Conservation (phyloP, 1,139 yeast species). For the Candida tunisiensis region DNA sequence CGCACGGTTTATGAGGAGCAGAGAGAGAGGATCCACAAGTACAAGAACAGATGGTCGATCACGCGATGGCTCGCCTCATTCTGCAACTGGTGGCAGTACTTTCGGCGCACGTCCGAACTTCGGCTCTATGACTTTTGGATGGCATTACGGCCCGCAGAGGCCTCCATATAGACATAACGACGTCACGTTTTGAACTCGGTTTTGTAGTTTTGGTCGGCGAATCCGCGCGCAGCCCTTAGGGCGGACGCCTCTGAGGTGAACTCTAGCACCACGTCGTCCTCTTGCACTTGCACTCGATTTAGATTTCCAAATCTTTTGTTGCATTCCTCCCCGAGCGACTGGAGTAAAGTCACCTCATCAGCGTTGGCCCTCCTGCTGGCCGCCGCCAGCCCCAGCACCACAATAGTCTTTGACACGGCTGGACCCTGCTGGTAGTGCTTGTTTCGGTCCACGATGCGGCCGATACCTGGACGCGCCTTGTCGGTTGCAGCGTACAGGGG, state of each 20-base stretch:
- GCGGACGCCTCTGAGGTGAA: no score
- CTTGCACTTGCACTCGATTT: not conserved
- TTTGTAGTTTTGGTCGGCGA: not conserved
- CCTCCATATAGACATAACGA: constrained; percentile 1
- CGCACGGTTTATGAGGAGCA: constrained; percentile 57
- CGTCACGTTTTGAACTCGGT: constrained; percentile 1
- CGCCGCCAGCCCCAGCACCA: no score
- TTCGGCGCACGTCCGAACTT: constrained; percentile 1
- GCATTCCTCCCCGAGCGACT: no score
- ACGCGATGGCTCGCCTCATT: constrained; percentile 22
- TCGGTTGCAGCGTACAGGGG: no score
- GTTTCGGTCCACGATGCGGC: no score
- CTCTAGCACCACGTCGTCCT: constrained; percentile 1
- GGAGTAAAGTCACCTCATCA: no score
- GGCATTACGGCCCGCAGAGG: constrained; percentile 3
- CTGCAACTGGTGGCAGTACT: constrained; percentile 20
- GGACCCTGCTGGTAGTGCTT: no score
- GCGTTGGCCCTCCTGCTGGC: no score
- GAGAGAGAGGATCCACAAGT: constrained; percentile 23
- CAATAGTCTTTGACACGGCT: no score
- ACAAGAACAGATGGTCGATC: constrained; percentile 23
- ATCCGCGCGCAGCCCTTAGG: no score
- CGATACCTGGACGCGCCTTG: no score
- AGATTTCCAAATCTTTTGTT: no score
- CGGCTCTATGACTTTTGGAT: constrained; percentile 2